A percentile compares a stretch with the other conserved stretches of the same genome.
phyloP scores from a whole-genome alignment of 805 yeast species.

The Zygotorulaspora chibaensis region DNA sequence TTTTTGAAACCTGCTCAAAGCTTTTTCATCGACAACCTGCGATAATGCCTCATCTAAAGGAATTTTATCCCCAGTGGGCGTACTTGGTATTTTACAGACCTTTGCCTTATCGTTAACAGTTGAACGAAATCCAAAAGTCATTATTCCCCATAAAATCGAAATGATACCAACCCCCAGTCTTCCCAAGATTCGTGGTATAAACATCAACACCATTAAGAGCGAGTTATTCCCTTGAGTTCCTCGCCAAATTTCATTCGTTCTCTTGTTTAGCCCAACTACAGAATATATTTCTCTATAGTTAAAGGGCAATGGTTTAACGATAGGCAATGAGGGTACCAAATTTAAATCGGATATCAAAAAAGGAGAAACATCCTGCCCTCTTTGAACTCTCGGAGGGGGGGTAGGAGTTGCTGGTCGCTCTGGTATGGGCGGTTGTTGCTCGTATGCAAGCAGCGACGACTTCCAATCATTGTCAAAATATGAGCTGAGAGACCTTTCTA shows the following conservation, averaged over 20 bases:
- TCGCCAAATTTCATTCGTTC: slow-evolving; percentile 8
- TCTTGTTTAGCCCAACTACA: slow-evolving; percentile 24
- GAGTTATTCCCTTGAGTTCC: slow-evolving; percentile 26
- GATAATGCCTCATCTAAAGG: slow-evolving; percentile 10
- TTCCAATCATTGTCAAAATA: slow-evolving; percentile 56
- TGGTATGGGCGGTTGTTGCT: slow-evolving; percentile 9
- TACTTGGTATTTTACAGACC: slow-evolving; percentile 20
- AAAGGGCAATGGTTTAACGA: slow-evolving; percentile 34
- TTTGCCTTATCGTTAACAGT: slow-evolving; percentile 8
- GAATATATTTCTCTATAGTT: slow-evolving; percentile 25
- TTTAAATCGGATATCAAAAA: slow-evolving; percentile 8
- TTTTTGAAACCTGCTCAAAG: slow-evolving; percentile 9
- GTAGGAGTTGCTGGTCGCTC: slow-evolving; percentile 13
- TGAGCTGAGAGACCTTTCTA: slow-evolving; percentile 56
- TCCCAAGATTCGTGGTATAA: slow-evolving; percentile 49
- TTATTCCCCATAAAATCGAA: slow-evolving; percentile 20
- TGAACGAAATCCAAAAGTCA: slow-evolving; percentile 21
- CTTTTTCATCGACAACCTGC: slow-evolving; percentile 10
- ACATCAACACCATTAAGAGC: slow-evolving; percentile 46
- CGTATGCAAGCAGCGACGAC: slow-evolving; percentile 9
- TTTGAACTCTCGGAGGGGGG: slow-evolving; percentile 2
- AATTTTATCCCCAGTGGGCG: slow-evolving; percentile 16
- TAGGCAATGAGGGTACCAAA: slow-evolving; percentile 31
- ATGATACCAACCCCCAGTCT: slow-evolving; percentile 20
- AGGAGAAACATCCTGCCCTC: slow-evolving; percentile 5